Evolutionary conservation across 441 rosid species (phyloP).

Genomic region (Arabidopsis lyrata): DNA sequence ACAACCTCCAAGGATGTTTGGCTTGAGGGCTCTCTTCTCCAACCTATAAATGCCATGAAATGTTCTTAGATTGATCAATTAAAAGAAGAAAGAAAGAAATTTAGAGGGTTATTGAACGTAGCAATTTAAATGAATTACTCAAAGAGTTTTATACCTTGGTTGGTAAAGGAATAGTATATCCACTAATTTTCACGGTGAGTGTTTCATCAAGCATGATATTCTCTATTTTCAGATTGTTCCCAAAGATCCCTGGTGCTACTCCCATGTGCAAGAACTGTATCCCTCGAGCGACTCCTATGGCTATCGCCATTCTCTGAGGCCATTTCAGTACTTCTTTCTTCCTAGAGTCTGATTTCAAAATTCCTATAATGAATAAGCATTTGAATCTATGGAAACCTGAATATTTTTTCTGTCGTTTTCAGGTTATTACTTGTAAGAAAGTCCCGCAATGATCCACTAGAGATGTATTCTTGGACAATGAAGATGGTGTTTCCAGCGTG

Average conservation of each 20-base stretch:
- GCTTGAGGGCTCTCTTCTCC: conserved; percentile 60
- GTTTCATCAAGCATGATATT: conserved; percentile 78
- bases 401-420: neutral
- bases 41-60: conserved; percentile 49
- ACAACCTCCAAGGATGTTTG: conserved; percentile 42
- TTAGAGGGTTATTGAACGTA: no score
- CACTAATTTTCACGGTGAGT: conserved; percentile 73
- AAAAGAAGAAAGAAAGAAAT: neutral
- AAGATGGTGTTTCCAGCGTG: conserved; percentile 60
- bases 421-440: conserved; percentile 65
- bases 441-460: conserved; percentile 72
- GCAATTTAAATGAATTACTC: neutral
- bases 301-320: conserved; percentile 89
- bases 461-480: conserved; percentile 69
- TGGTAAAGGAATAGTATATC: conserved; percentile 75
- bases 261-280: conserved; percentile 91
- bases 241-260: conserved; percentile 77
- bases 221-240: conserved; percentile 76
- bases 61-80: conserved; percentile 4
- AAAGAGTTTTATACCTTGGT: conserved; percentile 55
- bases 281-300: conserved; percentile 84
- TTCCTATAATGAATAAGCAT: neutral
- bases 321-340: conserved; percentile 85
- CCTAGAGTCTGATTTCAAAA: conserved; percentile 60
- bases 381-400: conserved; percentile 15